A percentile compares a stretch with the other conserved stretches of the same genome.
Evolutionary conservation across 306 rosid species (phyloP).

Genomic region (Cucumis hystrix): DNA sequence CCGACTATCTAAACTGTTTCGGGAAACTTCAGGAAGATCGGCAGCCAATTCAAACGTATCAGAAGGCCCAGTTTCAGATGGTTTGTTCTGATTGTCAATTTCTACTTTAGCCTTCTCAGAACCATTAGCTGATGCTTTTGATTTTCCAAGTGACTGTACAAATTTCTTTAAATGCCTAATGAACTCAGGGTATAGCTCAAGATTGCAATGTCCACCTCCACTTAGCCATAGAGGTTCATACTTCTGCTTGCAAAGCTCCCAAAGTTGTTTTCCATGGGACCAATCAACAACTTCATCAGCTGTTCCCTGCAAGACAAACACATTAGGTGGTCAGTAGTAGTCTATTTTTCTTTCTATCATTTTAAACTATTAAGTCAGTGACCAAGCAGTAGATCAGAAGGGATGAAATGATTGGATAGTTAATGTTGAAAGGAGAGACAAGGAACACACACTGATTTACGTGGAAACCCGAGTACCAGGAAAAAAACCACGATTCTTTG

Average conservation of each 20-base stretch:
- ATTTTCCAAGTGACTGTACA: constrained; percentile 69
- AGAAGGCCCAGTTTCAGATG: constrained; percentile 45
- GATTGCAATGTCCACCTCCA: constrained; percentile 91
- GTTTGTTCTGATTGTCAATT: constrained; percentile 34
- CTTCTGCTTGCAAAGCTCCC: constrained; percentile 81
- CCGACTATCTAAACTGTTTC: constrained; percentile 97
- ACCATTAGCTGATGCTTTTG: constrained; percentile 54
- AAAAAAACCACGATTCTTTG: no score
- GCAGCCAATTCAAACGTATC: constrained; percentile 33
- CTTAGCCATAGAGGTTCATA: constrained; percentile 85
- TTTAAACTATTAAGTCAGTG: neutral
- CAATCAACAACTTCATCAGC: constrained; percentile 90
- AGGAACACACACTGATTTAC: no score
- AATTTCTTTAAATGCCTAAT: constrained; percentile 88
- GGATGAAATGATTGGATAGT: neutral
- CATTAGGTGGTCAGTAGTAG: neutral
- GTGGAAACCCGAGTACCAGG: no score
- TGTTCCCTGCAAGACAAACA: constrained; percentile 49
- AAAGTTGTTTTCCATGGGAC: constrained; percentile 83
- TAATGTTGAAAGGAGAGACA: neutral
- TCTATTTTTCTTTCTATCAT: neutral
- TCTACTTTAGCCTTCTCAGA: constrained; percentile 28
- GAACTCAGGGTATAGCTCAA: constrained; percentile 87
- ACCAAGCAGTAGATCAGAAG: neutral
- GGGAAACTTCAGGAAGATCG: constrained; percentile 70